phyloP scores from a whole-genome alignment of 2,329 filamentous ascomycete genomes.

The Cytospora paraplurivora region DNA sequence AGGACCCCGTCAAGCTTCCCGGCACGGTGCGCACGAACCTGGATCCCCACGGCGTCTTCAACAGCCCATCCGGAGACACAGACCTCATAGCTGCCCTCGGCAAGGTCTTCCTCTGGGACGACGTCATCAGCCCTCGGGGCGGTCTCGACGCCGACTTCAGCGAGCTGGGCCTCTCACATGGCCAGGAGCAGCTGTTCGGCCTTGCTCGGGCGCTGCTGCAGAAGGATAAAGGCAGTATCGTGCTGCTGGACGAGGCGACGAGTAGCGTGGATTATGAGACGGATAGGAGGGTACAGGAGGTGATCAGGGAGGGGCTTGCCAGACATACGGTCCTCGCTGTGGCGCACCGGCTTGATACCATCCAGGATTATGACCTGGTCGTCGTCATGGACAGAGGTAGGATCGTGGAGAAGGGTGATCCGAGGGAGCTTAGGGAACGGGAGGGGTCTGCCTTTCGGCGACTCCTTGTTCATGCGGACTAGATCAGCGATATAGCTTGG shows the following conservation, averaged over 20 bases:
- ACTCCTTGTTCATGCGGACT: too few species aligned
- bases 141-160: slow-evolving; percentile 41
- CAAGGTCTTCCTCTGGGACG: slow-evolving; percentile 45
- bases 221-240: slow-evolving; percentile 40
- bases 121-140: slow-evolving; percentile 18
- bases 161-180: slow-evolving; percentile 40
- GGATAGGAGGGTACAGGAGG: slow-evolving; percentile 55
- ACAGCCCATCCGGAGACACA: slow-evolving; percentile 29
- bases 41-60: slow-evolving; percentile 42
- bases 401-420: slow-evolving; percentile 24
- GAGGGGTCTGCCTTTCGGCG: too few species aligned
- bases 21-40: slow-evolving; percentile 53
- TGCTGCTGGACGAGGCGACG: slow-evolving; percentile 50
- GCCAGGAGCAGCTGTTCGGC: slow-evolving; percentile 54
- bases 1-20: slow-evolving; percentile 53
- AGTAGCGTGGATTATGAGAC: slow-evolving; percentile 59
- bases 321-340: slow-evolving; percentile 54
- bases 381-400: slow-evolving; percentile 48
- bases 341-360: slow-evolving; percentile 43
- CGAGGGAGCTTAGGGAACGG: not conserved
- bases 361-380: slow-evolving; percentile 53
- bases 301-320: slow-evolving; percentile 55
- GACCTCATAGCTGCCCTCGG: slow-evolving; percentile 45
- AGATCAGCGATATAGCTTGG: too few species aligned
- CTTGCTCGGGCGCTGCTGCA: slow-evolving; percentile 50